Evolutionary conservation across 2,329 filamentous ascomycete genomes (phyloP).

Genomic region (Endothia cerciana): DNA sequence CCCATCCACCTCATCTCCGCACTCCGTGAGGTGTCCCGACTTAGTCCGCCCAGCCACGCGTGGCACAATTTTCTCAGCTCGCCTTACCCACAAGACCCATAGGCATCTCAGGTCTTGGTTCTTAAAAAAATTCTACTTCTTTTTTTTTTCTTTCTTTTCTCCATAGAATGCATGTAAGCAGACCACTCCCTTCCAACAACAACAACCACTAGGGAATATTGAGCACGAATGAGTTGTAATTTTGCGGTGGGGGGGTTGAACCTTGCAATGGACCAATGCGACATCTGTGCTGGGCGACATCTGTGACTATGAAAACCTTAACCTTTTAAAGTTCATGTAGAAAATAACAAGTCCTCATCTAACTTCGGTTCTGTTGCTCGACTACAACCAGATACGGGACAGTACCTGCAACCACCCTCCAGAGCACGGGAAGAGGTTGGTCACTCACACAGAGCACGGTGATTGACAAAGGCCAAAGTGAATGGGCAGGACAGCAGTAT

Average conservation of each 20-base stretch:
- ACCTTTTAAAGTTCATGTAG: background rate
- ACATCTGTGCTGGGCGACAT: too few species aligned
- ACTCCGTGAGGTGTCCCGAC: background rate
- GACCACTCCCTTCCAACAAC: too few species aligned
- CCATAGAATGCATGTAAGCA: too few species aligned
- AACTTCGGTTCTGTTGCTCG: background rate
- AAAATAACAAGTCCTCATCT: background rate
- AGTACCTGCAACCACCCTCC: background rate
- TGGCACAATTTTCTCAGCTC: constrained; percentile 3
- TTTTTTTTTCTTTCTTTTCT: background rate
- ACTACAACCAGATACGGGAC: background rate
- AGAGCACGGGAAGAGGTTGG: background rate
- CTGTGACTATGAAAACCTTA: too few species aligned
- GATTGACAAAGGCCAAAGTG: background rate
- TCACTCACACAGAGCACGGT: background rate
- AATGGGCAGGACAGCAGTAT: background rate
- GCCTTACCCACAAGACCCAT: background rate
- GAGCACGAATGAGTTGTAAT: too few species aligned
- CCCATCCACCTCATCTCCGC: background rate
- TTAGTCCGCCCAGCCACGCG: background rate
- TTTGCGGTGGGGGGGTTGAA: too few species aligned
- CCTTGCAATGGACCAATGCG: too few species aligned
- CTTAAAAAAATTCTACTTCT: background rate
- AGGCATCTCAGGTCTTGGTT: background rate
- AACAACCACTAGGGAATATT: too few species aligned